Evolutionary conservation across 257 asterid genomes (phyloP), one percentile per base, ranked within the genome.

Genomic region (Solanum arcanum): DNA sequence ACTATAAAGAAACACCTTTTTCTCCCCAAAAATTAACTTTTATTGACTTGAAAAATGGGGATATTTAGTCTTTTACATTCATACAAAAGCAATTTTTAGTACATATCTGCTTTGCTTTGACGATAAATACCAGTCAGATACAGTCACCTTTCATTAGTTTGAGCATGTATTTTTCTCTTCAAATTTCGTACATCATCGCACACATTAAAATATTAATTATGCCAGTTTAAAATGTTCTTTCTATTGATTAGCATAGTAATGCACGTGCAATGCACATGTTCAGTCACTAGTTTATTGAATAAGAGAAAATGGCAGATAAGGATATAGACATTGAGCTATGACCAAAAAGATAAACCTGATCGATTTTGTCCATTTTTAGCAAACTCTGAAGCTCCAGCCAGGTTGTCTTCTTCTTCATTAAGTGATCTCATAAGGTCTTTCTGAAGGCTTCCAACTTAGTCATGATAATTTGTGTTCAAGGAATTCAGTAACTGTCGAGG

Each of bases 371-470:
- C 89, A 84, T 16, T 59, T 31, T 87, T 84, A 18, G 87, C 89
- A 85, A 86, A 87, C 88, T 81, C 87, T 72, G 90, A 88, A 78
- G 88, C 92, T 86, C 89, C 87, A 70, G 92, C 94, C 20, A 94
- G 86, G 85, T 87, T 91, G 60, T 92, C 98, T 25, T 96, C 97
- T 39, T 94, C 98, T 11, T 96, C 99, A 89, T 94, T 94, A 59
- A 94, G 99, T 3, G 97, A 96, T 49, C 93, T 91, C 98, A 94
- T 91, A 74, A 95, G 95, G 98, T 96, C 94, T 96, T 94, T 87
- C 98, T 93, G 86, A 96, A 96, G 86, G 90, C 93, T 88, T 94
- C 98, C 94, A 96, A 90, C 99, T 96, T 64, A 77, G 62, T 77
- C 37, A 7, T 12, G 23, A 42, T 44, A 42, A 77, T n/a, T 76